A percentile compares a stretch with the other conserved stretches of the same genome.
Conservation (phyloP, 2,329 filamentous ascomycete genomes). For the Aspergillus quadricinctus region DNA sequence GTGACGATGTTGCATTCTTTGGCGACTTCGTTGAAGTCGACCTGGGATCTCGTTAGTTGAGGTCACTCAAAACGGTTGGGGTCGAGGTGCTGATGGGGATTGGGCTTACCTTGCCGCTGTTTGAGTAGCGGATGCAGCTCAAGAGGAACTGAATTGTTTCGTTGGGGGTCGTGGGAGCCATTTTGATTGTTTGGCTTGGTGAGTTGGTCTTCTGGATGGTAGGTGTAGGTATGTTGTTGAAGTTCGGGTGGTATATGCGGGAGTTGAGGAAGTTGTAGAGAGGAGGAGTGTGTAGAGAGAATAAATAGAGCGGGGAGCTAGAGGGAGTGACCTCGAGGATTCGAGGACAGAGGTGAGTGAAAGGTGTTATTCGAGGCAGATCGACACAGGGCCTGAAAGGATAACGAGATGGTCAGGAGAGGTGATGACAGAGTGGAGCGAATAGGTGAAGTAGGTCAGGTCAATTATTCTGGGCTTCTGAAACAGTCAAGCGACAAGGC, state of each 20-base stretch:
- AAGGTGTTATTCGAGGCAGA: not conserved
- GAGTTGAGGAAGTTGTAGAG: not conserved
- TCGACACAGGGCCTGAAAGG: not conserved
- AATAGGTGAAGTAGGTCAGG: not conserved
- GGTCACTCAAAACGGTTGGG: not conserved
- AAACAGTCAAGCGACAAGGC: not conserved
- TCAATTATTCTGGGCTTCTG: not conserved
- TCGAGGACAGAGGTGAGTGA: not conserved
- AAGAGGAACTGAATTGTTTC: constrained; percentile 64
- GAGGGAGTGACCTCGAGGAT: not conserved
- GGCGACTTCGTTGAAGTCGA: constrained; percentile 63
- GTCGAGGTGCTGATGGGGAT: not conserved
- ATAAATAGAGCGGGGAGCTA: not conserved
- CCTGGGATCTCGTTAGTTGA: constrained; percentile 37
- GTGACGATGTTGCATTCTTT: constrained; percentile 58
- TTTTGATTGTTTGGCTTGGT: constrained; percentile 20
- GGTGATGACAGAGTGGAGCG: not conserved
- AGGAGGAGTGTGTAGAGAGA: not conserved
- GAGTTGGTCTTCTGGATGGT: not conserved
- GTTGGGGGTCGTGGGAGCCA: constrained; percentile 49
- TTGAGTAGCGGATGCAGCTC: constrained; percentile 59
- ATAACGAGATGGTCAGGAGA: not conserved
- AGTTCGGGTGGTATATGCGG: not conserved
- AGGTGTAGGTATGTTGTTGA: not conserved
- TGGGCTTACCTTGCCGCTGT: constrained; percentile 54